Base-by-base conservation (phyloP, 345 rosid species). In the Bruguiera sexangula region DNA sequence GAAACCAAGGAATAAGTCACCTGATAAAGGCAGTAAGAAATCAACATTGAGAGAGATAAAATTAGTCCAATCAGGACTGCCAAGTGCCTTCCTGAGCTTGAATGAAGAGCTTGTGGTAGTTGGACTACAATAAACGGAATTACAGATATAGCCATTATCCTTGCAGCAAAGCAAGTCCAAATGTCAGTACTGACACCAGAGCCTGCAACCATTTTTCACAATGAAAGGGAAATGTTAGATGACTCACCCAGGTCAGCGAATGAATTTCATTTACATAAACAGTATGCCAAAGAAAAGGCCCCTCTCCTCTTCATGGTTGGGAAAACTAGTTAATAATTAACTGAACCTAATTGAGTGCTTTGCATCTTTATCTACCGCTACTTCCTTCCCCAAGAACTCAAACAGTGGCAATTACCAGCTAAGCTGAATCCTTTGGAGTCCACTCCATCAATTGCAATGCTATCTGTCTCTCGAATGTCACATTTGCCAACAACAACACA, bases 401-500 rank as follows among this genome's bases (percentile, higher is more conserved):
- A 48, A 64, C 39, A 30, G 6, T 15, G 24, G 21, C 6, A 27
- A 50, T 51, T 82, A 87, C 97, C 92, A 39, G 77, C 80, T 67
- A 89, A 80, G 81, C 63, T 56, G 21, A 87, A 80, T 21, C 84
- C 82, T 76, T 80, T 83, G 1, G 89, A 83, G 50, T 84, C 79
- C 59, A 71, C 77, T 46, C 84, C 83, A 77, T 92, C 87, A 0
- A 83, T 62, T 22, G 92, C 96, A 55, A 81, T 56, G 29, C 24
- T 27, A 24, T 24, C 56, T n/a, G 78, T 62, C 22, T 62, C 59
- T 5, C 63, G 27, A 81, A 90, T 79, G 63, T 93, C 98, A 69
- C 90, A 84, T 73, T 87, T 89, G 72, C 97, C 98, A 57, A 85
- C 85, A 4, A 88, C 31, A 20, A 89, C 76, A 67, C 98, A 93